phyloP scores from a whole-genome alignment of 2,329 filamentous ascomycete species.

The Sarocladiaceae sp. region DNA sequence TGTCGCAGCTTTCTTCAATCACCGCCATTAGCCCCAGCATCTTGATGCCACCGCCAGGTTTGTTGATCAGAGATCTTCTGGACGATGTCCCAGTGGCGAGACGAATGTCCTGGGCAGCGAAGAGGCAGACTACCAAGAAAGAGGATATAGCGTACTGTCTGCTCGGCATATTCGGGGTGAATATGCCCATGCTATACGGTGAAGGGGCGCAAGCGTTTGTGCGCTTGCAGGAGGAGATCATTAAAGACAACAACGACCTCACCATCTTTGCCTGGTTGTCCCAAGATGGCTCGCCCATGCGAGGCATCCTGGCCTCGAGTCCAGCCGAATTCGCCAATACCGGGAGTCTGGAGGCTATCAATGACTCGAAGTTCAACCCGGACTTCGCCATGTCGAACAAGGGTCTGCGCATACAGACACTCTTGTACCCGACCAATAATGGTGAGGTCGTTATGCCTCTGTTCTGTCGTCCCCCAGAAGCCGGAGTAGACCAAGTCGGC shows the following conservation, averaged over 20 bases:
- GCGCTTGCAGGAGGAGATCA: constrained; percentile 26
- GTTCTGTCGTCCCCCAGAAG: neutral
- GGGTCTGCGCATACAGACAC: neutral
- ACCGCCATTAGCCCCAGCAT: neutral
- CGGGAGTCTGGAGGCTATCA: neutral
- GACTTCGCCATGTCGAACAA: neutral
- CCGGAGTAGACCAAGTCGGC: neutral
- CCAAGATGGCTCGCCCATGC: neutral
- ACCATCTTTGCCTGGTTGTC: constrained; percentile 20
- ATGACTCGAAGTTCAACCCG: neutral
- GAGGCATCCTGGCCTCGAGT: neutral
- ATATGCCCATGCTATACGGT: constrained; percentile 27
- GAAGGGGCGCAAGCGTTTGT: constrained; percentile 23
- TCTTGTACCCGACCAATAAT: neutral
- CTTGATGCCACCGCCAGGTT: neutral
- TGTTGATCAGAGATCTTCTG: neutral
- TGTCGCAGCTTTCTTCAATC: neutral
- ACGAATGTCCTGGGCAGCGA: constrained; percentile 25
- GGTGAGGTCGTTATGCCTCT: neutral
- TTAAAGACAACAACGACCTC: constrained; percentile 21
- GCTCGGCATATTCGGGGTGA: constrained; percentile 25
- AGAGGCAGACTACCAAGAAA: constrained; percentile 18
- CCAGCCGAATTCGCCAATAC: neutral
- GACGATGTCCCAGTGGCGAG: constrained; percentile 13
- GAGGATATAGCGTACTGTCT: constrained; percentile 27